Evolutionary conservation across 306 rosid genomes (phyloP).

Genomic region (Trifolium subterraneum): DNA sequence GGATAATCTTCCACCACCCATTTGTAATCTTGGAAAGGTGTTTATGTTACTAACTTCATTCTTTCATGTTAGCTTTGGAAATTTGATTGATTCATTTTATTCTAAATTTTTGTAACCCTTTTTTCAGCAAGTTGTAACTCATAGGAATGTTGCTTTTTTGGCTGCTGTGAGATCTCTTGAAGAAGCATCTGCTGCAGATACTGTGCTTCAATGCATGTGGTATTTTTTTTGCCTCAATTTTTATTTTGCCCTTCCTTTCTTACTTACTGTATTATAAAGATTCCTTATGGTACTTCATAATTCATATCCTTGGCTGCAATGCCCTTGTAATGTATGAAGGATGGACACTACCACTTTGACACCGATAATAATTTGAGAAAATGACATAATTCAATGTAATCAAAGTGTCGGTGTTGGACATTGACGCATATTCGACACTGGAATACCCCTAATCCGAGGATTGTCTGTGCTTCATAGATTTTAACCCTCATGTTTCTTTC

Average conservation of each 20-base stretch:
- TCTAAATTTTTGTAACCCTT: not conserved
- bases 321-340: not conserved
- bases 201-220: slow-evolving; percentile 71
- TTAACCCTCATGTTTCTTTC: not conserved
- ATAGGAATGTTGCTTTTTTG: slow-evolving; percentile 53
- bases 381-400: too few relatives aligned
- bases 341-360: too few relatives aligned
- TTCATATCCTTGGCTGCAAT: not conserved
- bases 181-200: slow-evolving; percentile 71
- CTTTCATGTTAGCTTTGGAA: not conserved
- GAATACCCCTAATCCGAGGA: too few relatives aligned
- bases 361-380: too few relatives aligned
- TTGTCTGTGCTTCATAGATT: too few relatives aligned
- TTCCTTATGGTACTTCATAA: not conserved
- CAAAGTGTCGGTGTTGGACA: too few relatives aligned
- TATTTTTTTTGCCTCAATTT: slow-evolving; percentile 31
- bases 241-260: slow-evolving; percentile 10
- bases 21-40: slow-evolving; percentile 72
- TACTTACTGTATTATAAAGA: not conserved
- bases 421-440: too few relatives aligned
- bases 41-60: not conserved
- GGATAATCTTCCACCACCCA: slow-evolving; percentile 54
- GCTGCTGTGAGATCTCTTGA: slow-evolving; percentile 63
- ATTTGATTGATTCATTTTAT: slow-evolving; percentile 6
- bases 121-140: slow-evolving; percentile 60